Percentiles rank a stretch among this genome's conserved stretches.
These are phyloP conservation scores for Pinus tabuliformis DNA, from an alignment of 75 land plant species.

Conservation along the genomic window DNA sequence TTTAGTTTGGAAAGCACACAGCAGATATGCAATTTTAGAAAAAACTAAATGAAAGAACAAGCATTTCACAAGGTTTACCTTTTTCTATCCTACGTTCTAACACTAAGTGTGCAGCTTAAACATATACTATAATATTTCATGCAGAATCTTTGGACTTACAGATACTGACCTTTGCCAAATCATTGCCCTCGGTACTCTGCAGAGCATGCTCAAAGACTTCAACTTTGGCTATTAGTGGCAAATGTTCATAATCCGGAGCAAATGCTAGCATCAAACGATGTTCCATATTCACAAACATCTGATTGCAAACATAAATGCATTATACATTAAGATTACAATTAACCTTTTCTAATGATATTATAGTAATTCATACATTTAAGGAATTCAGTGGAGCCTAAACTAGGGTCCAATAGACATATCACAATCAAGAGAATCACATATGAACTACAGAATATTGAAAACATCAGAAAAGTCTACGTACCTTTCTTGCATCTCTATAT, in stretches of 20 bases:
- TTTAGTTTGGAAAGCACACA: not conserved
- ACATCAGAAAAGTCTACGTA: slow-evolving; percentile 9
- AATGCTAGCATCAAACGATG: slow-evolving; percentile 88
- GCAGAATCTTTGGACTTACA: not conserved
- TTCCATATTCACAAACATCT: slow-evolving; percentile 86
- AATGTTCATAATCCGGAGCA: slow-evolving; percentile 95
- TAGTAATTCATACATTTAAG: not conserved
- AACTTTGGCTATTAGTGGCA: slow-evolving; percentile 94
- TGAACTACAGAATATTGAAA: not conserved
- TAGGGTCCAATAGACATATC: not conserved
- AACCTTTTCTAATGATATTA: not conserved
- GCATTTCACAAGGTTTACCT: not conserved
- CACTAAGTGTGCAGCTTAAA: not conserved
- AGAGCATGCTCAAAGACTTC: slow-evolving; percentile 98
- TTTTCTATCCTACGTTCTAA: not conserved
- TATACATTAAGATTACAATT: not conserved
- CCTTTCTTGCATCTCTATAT: slow-evolving; percentile 97
- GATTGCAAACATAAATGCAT: not conserved
- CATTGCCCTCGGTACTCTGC: slow-evolving; percentile 89
- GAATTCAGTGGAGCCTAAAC: not conserved
- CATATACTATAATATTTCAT: not conserved
- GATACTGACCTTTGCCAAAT: slow-evolving; percentile 75
- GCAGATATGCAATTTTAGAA: not conserved
- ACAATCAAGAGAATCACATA: not conserved
- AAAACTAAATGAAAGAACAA: not conserved